These are phyloP conservation scores for Phytophthora ohioensis DNA, from an alignment of 352 stramenopile species.

Conservation along the genomic window DNA sequence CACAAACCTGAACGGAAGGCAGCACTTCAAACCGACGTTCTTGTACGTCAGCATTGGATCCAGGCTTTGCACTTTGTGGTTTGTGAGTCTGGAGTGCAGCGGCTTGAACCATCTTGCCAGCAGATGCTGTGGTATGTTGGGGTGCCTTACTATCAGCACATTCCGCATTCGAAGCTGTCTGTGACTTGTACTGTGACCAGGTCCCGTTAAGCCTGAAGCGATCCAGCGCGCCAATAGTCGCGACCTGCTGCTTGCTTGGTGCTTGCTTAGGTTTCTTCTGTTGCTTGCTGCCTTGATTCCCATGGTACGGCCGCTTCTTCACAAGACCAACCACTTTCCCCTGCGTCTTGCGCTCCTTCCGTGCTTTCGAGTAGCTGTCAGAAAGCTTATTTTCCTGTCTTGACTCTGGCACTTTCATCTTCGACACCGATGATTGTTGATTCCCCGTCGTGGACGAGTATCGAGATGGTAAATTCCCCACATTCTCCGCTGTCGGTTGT, in stretches of 20 bases:
- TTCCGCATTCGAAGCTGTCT: background rate
- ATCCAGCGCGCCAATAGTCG: conserved; percentile 9
- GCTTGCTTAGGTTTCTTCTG: conserved; percentile 25
- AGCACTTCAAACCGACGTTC: background rate
- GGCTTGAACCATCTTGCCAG: background rate
- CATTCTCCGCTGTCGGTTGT: conserved; percentile 1
- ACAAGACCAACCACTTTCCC: background rate
- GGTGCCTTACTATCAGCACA: background rate
- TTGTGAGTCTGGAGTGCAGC: background rate
- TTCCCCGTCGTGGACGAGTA: background rate
- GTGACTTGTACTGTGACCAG: conserved; percentile 8
- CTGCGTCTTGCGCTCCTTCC: background rate
- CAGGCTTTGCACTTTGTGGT: background rate
- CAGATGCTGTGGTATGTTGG: background rate
- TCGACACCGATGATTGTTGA: background rate
- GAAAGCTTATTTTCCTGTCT: background rate
- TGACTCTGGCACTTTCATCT: background rate
- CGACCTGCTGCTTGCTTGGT: conserved; percentile 5
- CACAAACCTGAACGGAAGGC: conserved; percentile 20
- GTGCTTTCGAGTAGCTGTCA: background rate
- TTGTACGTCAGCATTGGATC: background rate
- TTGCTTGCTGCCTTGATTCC: conserved; percentile 1
- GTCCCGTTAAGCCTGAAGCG: conserved; percentile 27
- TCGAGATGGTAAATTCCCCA: conserved; percentile 3
- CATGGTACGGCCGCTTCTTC: conserved; percentile 29